Evolutionary conservation across 768 basidiomycete species (phyloP), one percentile per base, ranked within the genome.

Genomic region (Austroboletus eburneus): DNA sequence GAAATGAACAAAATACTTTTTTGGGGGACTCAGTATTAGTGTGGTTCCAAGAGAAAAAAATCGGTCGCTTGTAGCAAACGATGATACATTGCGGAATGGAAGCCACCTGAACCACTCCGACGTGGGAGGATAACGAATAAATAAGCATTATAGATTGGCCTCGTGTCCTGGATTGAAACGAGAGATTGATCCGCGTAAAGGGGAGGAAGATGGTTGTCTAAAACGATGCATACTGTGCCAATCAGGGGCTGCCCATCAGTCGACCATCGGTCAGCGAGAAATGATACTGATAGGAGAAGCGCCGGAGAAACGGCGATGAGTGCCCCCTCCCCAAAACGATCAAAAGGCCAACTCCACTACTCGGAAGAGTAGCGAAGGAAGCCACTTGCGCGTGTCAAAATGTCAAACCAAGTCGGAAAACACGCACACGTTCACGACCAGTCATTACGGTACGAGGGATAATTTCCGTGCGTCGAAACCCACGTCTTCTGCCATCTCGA

Each of bases 31-130:
- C n/a, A n/a, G n/a, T n/a, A n/a, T n/a, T n/a, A n/a, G n/a, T n/a
- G n/a, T n/a, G n/a, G n/a, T n/a, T n/a, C n/a, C 86, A 47, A 87
- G 66, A 50, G 79, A 70, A 57, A 82, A 72, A 50, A 80, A 77
- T 42, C 72, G 56, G 37, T 61, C 56, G 50, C 70, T 78, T 34
- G 77, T 72, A 54, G 68, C 57, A 58, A 82, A 78, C 20, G 60
- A 64, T 16, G 63, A 64, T 54, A 70, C 68, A 16, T 71, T 73
- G n/a, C 62, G 66, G 44, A 78, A 63, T 13, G 65, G 57, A 18
- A 80, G 46, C 35, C 67, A 69, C 66, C 77, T 75, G 51, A 83
- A 66, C 34, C 79, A 60, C 42, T 71, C n/a, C n/a, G n/a, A n/a
- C 61, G 57, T 85, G 81, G 33, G 67, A 59, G 14, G 61, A 62